A percentile compares a stretch with the other conserved stretches of the same genome.
Evolutionary conservation across 2,329 filamentous ascomycete genomes (phyloP).

Genomic region (Xylaria sp.): DNA sequence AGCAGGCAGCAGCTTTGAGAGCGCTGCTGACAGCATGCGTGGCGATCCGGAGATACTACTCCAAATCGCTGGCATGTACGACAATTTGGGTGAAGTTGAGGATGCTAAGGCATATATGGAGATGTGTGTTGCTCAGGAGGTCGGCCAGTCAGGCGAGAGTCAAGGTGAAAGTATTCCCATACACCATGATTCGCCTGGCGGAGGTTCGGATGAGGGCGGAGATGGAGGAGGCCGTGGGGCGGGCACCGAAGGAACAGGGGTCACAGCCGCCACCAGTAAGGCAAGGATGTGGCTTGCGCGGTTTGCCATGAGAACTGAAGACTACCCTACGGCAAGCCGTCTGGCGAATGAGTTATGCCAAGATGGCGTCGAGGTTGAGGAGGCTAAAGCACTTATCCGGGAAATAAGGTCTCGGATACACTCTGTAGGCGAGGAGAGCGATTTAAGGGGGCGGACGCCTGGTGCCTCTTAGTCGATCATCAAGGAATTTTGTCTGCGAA

Average conservation of each 20-base stretch:
- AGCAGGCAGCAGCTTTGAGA: conserved; percentile 64
- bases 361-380: conserved; percentile 95
- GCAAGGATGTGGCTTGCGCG: conserved; percentile 93
- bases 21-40: conserved; percentile 57
- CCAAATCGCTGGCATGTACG: conserved; percentile 90
- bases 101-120: conserved; percentile 96
- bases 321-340: conserved; percentile 80
- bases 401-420: conserved; percentile 85
- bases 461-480: conserved; percentile 2
- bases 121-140: conserved; percentile 90
- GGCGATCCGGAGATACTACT: conserved; percentile 88
- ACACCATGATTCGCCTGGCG: conserved; percentile 63
- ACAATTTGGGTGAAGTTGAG: conserved; percentile 77
- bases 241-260: conserved; percentile 71
- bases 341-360: conserved; percentile 92
- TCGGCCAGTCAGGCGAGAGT: conserved; percentile 62
- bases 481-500: neutral
- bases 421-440: conserved; percentile 36
- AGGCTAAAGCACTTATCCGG: conserved; percentile 90
- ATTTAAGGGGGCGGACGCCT: conserved; percentile 9
- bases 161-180: conserved; percentile 63
- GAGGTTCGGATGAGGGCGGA: conserved; percentile 53
- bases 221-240: conserved; percentile 48
- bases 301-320: conserved; percentile 78
- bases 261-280: conserved; percentile 90